A percentile compares a stretch with the other conserved stretches of the same genome.
phyloP scores from a whole-genome alignment of 2,329 filamentous ascomycete species.

The Onygenales sp. region DNA sequence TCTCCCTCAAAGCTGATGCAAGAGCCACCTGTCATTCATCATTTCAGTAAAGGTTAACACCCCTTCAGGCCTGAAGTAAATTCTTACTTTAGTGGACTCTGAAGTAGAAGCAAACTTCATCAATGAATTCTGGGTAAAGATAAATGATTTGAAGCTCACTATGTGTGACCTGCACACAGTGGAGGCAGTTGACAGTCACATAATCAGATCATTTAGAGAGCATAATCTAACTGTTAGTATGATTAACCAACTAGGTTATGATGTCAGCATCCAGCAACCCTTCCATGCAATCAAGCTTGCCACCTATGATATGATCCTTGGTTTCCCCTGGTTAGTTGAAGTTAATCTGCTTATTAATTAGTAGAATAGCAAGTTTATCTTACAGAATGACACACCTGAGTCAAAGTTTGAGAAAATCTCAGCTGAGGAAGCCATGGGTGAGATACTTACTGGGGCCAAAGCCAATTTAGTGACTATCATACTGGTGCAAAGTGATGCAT shows the following conservation, averaged over 20 bases:
- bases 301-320: neutral
- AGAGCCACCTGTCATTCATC: neutral
- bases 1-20: neutral
- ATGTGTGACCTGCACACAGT: neutral
- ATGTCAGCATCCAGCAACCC: neutral
- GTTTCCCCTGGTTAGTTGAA: neutral
- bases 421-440: neutral
- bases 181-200: neutral
- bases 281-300: neutral
- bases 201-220: neutral
- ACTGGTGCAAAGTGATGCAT: neutral
- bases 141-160: neutral
- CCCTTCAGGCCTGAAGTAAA: neutral
- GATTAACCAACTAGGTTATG: neutral
- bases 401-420: neutral
- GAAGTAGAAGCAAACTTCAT: neutral
- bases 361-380: neutral
- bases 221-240: neutral
- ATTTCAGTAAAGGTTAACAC: neutral
- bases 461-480: neutral
- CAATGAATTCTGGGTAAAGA: neutral
- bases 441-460: neutral
- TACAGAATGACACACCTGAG: neutral
- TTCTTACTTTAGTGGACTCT: neutral
- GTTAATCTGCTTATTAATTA: neutral